These are phyloP conservation scores for Plantago lanceolata DNA, from an alignment of 305 asterid species.

Conservation along the genomic window DNA sequence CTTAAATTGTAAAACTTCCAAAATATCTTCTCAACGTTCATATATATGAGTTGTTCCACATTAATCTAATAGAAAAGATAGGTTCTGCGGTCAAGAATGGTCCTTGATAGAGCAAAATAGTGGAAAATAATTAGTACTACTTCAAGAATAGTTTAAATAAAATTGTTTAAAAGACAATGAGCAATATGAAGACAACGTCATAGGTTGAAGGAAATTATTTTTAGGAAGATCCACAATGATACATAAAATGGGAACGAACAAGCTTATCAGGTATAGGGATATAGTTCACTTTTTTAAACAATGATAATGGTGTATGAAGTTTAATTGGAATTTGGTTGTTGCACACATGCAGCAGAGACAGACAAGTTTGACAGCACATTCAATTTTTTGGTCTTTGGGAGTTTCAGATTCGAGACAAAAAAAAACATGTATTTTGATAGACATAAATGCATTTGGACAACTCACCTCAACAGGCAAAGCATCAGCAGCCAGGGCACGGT, in stretches of 20 bases:
- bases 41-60: conserved; percentile 1
- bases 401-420: conserved; percentile 19
- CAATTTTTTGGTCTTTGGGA: background rate
- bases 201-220: conserved; percentile 9
- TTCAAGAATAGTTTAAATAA: conserved; percentile 5
- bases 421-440: conserved; percentile 22
- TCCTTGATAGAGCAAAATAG: conserved; percentile 16
- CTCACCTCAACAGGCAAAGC: conserved; percentile 90
- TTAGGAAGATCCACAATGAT: conserved; percentile 5
- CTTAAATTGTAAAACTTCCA: conserved; percentile 1
- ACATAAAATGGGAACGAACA: conserved; percentile 11
- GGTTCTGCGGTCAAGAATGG: conserved; percentile 20
- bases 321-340: background rate
- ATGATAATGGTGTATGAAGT: background rate
- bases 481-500: conserved; percentile 97
- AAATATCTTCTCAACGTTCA: conserved; percentile 11
- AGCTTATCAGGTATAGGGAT: conserved; percentile 13
- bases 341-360: background rate
- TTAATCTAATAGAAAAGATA: conserved; percentile 12
- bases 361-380: background rate
- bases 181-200: conserved; percentile 4
- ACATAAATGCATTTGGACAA: conserved; percentile 16
- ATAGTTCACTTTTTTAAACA: too few species aligned
- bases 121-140: conserved; percentile 7
- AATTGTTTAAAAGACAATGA: background rate